phyloP scores from a whole-genome alignment of 331 rosid genomes.

The Ulmus americana region DNA sequence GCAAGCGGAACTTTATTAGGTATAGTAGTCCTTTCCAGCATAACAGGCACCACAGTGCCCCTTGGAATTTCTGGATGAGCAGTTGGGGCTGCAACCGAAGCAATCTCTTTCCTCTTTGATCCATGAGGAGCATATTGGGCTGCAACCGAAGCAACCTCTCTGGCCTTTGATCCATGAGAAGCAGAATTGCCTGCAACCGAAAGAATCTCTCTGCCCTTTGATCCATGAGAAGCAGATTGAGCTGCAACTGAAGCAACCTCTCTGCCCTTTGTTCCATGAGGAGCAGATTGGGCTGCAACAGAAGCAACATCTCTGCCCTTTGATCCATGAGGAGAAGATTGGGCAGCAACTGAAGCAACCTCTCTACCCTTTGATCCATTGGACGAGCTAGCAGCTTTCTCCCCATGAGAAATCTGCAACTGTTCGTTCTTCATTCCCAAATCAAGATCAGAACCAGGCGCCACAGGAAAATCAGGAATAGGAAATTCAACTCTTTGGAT shows the following conservation, averaged over 20 bases:
- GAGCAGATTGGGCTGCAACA: slow-evolving; percentile 33
- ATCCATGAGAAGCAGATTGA: slow-evolving; percentile 32
- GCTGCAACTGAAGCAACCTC: slow-evolving; percentile 34
- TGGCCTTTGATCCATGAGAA: slow-evolving; percentile 16
- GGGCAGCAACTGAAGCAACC: slow-evolving; percentile 32
- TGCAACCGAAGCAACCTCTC: no score
- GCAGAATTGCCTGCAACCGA: slow-evolving; percentile 33
- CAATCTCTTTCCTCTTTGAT: slow-evolving; percentile 40
- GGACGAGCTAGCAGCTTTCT: slow-evolving; percentile 13
- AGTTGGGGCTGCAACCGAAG: slow-evolving; percentile 32
- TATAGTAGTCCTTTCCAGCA: slow-evolving; percentile 39
- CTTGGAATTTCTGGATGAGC: slow-evolving; percentile 28
- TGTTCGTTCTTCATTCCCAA: slow-evolving; percentile 48
- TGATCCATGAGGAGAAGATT: slow-evolving; percentile 34
- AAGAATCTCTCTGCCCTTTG: slow-evolving; percentile 30
- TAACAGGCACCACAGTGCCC: slow-evolving; percentile 50
- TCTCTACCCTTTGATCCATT: slow-evolving; percentile 34
- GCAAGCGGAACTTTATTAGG: slow-evolving; percentile 21
- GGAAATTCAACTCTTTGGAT: slow-evolving; percentile 56
- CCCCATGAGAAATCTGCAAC: slow-evolving; percentile 26
- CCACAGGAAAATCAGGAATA: slow-evolving; percentile 32
- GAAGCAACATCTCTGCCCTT: slow-evolving; percentile 31
- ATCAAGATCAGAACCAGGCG: slow-evolving; percentile 33
- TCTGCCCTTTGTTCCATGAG: slow-evolving; percentile 30
- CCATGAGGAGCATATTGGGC: slow-evolving; percentile 29